These are phyloP conservation scores for Quercus agrifolia DNA, from an alignment of 306 rosid genomes.

Conservation along the genomic window DNA sequence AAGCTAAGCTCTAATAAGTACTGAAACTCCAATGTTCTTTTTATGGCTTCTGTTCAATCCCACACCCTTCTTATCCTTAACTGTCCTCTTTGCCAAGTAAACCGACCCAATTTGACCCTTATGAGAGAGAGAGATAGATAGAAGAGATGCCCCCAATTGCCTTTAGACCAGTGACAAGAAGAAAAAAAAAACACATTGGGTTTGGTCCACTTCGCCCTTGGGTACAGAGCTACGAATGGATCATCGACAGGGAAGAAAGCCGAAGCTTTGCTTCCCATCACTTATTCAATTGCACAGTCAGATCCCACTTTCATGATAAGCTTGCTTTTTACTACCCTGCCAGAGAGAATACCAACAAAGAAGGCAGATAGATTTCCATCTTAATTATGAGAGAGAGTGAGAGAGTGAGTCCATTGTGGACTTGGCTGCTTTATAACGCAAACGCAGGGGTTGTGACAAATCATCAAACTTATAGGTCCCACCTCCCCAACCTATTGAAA, in stretches of 20 bases:
- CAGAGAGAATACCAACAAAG: constrained; percentile 57
- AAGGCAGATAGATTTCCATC: constrained; percentile 37
- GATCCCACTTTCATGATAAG: constrained; percentile 60
- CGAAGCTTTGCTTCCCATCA: constrained; percentile 42
- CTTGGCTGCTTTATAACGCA: constrained; percentile 48
- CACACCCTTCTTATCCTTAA: constrained; percentile 26
- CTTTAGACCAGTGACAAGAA: constrained; percentile 7
- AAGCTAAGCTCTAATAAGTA: constrained; percentile 30
- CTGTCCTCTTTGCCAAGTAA: background rate
- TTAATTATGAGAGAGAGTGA: constrained; percentile 34
- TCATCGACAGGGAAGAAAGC: constrained; percentile 40
- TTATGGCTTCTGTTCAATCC: constrained; percentile 9
- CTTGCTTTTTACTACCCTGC: constrained; percentile 45
- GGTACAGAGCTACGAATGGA: constrained; percentile 25
- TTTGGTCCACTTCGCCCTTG: constrained; percentile 23
- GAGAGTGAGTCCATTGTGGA: constrained; percentile 17
- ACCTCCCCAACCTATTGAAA: background rate
- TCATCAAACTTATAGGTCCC: constrained; percentile 51
- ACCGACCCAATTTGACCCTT: constrained; percentile 13
- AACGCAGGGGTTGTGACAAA: constrained; percentile 56
- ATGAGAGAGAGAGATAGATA: constrained; percentile 9
- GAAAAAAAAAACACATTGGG: background rate
- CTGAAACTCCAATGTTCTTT: constrained; percentile 4
- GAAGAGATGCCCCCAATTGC: constrained; percentile 8
- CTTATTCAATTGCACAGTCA: constrained; percentile 63